A percentile compares a stretch with the other conserved stretches of the same genome.
phyloP scores from a whole-genome alignment of 192 early-diverging fungal genomes.

The Backusella circina region DNA sequence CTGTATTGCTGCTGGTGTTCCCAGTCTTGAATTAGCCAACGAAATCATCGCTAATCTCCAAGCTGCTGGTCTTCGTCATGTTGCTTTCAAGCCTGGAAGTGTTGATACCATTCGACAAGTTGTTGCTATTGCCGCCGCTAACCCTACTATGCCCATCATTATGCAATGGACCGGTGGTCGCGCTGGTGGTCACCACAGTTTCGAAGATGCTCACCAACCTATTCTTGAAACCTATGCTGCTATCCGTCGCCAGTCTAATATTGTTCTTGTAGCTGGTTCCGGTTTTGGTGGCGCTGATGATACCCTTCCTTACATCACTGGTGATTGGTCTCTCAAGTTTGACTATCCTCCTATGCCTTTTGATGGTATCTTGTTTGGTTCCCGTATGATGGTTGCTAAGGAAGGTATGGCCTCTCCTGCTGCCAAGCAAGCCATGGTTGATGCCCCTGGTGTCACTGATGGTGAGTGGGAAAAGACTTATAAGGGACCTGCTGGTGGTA shows the following conservation, averaged over 20 bases:
- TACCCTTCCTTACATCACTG: conserved; percentile 88
- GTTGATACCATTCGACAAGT: conserved; percentile 73
- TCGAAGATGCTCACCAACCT: conserved; percentile 92
- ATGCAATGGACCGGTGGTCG: conserved; percentile 97
- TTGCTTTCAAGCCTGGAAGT: conserved; percentile 84
- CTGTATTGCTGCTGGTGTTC: conserved; percentile 91
- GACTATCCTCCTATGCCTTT: conserved; percentile 92
- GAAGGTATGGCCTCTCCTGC: conserved; percentile 74
- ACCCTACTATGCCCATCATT: conserved; percentile 81
- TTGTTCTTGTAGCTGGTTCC: conserved; percentile 86
- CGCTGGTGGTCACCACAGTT: conserved; percentile 95
- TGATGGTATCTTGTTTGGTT: conserved; percentile 93
- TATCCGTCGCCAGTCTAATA: conserved; percentile 76
- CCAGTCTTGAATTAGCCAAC: conserved; percentile 79
- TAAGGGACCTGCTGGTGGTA: conserved; percentile 69
- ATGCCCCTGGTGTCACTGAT: conserved; percentile 76
- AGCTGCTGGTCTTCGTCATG: conserved; percentile 71
- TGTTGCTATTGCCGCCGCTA: conserved; percentile 75
- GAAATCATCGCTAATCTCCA: conserved; percentile 74
- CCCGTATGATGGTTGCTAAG: conserved; percentile 93
- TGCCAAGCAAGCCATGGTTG: conserved; percentile 87
- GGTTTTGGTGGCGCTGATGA: conserved; percentile 87
- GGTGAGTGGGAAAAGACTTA: conserved; percentile 84
- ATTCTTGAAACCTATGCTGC: conserved; percentile 84
- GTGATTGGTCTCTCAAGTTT: conserved; percentile 82